Conservation (phyloP, 2,329 filamentous ascomycete species). For the Coniosporium tulheliwenetii region DNA sequence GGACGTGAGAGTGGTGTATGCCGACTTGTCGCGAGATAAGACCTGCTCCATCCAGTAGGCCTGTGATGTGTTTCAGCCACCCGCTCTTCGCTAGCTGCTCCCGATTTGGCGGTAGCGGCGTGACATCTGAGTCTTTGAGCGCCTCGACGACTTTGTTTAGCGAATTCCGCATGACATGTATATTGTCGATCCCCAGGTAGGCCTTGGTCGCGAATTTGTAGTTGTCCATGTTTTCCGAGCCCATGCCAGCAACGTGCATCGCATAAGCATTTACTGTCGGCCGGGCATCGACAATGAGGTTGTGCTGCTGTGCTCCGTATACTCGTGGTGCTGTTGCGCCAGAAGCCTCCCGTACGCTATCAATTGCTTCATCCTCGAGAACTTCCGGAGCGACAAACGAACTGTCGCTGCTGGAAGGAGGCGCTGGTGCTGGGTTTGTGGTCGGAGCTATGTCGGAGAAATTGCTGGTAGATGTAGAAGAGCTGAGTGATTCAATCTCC, state of each 20-base stretch:
- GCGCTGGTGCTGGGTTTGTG: background rate
- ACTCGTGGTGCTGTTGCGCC: conserved; percentile 24
- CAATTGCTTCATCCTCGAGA: conserved; percentile 53
- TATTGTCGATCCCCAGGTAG: conserved; percentile 93
- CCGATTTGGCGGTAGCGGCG: conserved; percentile 63
- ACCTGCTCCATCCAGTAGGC: conserved; percentile 68
- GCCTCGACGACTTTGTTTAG: conserved; percentile 77
- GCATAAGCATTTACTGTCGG: conserved; percentile 88
- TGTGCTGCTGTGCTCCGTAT: conserved; percentile 85
- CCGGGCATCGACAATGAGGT: conserved; percentile 89
- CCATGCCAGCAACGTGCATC: conserved; percentile 84
- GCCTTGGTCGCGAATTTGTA: conserved; percentile 85
- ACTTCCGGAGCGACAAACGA: conserved; percentile 38
- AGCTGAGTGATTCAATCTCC: background rate
- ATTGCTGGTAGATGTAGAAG: background rate
- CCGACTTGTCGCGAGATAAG: conserved; percentile 79
- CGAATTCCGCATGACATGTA: conserved; percentile 93
- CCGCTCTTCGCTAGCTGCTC: conserved; percentile 69
- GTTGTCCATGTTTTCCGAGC: conserved; percentile 95
- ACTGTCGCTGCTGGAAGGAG: background rate
- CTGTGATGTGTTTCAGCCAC: conserved; percentile 81
- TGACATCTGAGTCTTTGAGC: conserved; percentile 82
- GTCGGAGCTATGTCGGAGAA: conserved; percentile 7
- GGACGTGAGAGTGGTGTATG: conserved; percentile 80
- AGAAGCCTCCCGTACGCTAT: conserved; percentile 33